phyloP scores from a whole-genome alignment of 345 rosid species.

The Lumnitzera littorea region DNA sequence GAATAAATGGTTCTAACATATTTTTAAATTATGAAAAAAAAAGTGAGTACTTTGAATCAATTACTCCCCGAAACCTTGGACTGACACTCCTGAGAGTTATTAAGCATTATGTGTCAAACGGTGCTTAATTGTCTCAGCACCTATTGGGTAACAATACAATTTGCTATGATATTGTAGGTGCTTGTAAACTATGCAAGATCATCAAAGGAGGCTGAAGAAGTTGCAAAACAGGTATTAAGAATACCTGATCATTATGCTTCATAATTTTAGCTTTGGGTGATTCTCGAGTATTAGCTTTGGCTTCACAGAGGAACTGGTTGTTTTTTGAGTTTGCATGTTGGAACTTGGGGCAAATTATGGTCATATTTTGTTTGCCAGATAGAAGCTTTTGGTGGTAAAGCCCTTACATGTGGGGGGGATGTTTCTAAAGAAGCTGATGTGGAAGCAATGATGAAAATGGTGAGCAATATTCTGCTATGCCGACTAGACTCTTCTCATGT shows the following conservation, averaged over 20 bases:
- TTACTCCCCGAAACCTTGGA: too few relatives aligned
- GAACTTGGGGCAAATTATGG: neutral
- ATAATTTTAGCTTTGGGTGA: too few relatives aligned
- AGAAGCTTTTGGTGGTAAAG: slow-evolving; percentile 84
- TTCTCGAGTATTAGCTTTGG: too few relatives aligned
- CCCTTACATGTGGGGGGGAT: slow-evolving; percentile 92
- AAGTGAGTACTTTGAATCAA: too few relatives aligned
- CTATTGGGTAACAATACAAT: neutral
- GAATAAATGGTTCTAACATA: too few relatives aligned
- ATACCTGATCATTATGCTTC: neutral
- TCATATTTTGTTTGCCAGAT: slow-evolving; percentile 42
- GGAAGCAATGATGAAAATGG: slow-evolving; percentile 91
- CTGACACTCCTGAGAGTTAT: too few relatives aligned
- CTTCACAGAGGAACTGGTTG: neutral
- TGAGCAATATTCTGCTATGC: slow-evolving; percentile 26
- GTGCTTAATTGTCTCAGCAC: too few relatives aligned
- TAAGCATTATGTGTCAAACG: too few relatives aligned
- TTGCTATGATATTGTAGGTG: slow-evolving; percentile 40
- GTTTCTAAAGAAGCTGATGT: slow-evolving; percentile 92
- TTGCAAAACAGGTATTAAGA: slow-evolving; percentile 61
- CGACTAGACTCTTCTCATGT: slow-evolving; percentile 1
- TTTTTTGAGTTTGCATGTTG: neutral
- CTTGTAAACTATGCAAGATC: slow-evolving; percentile 94
- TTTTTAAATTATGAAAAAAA: neutral
- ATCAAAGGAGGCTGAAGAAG: slow-evolving; percentile 94